Conservation (phyloP, 225 moss, liverwort and hornwort genomes). For the Straminergon stramineum region DNA sequence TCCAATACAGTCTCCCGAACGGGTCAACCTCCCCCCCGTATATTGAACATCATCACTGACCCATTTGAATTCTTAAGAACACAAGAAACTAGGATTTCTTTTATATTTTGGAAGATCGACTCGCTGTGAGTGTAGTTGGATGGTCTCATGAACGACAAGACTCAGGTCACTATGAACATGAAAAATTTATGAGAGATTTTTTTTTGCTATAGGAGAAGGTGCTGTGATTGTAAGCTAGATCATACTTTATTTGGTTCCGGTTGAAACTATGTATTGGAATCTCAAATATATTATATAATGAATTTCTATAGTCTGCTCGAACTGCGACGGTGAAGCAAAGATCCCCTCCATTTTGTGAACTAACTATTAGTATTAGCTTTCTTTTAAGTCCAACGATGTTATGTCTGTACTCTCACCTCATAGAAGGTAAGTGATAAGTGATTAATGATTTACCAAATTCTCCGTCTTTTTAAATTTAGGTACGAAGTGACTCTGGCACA, state of each 20-base stretch:
- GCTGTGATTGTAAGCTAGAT: not conserved
- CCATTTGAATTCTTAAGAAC: not conserved
- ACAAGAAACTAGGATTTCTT: not conserved
- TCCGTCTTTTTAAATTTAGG: conserved; percentile 24
- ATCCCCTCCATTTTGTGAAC: not conserved
- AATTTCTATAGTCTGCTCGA: not conserved
- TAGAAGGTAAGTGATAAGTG: not conserved
- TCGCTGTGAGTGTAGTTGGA: not conserved
- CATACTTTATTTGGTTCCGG: not conserved
- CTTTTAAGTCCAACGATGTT: not conserved
- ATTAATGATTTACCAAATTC: not conserved
- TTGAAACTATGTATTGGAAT: not conserved
- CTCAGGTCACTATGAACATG: not conserved
- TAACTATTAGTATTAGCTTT: not conserved
- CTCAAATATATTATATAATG: not conserved
- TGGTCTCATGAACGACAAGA: not conserved
- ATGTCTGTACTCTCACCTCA: not conserved
- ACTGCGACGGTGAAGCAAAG: conserved; percentile 6
- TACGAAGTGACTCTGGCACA: conserved; percentile 79
- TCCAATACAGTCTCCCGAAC: not conserved
- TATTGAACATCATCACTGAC: not conserved
- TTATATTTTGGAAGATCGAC: not conserved
- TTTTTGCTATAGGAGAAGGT: not conserved
- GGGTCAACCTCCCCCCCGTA: not conserved
- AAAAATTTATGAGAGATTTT: not conserved